Base-by-base conservation (phyloP, 106 monocot species). In the Allium cepa region DNA sequence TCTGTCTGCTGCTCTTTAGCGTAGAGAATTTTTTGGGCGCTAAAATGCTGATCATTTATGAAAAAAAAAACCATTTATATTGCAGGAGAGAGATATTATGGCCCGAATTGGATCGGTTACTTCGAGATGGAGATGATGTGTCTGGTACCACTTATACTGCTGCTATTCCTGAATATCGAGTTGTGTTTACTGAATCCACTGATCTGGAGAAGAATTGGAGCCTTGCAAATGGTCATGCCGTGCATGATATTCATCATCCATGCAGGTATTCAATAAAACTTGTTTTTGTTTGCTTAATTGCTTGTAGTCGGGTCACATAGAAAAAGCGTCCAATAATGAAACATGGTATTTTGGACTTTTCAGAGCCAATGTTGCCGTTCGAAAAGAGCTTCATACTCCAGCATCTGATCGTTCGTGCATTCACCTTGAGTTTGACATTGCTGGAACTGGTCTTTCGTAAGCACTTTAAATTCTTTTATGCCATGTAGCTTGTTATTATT, bases 361-460 rank as follows among this genome's bases (percentile, higher is more conserved):
- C 18, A 80, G 92, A 76, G 75, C 92, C 22, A 84, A 87, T 80
- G 89, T 99, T 62, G 89, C 81, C 75, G 92, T 92, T 45, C 72
- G 77, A 49, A 71, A 69, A 64, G 97, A 99, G 57, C 92, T 99
- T 79, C 97, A 99, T 73, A 81, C 73, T 26, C 78, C 89, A 62
- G 82, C 79, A 68, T 96, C 92, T 75, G 96, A 96, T 76, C 88
- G 96, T 63, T 96, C 96, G 4, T 96, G 92, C 77, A 90, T 82
- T 63, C 97, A 99, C 76, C 67, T 99, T 66, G 97, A 99, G 76
- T 92, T 99, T 75, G 89, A 92, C 71, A 92, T 99, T 68, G 71
- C 82, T 77, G 74, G 79, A 72, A 90, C 97, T 63, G 82, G 82
- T 46, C 86, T 99, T 62, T 60, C 17, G 92, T 92, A 87, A 79